Evolutionary conservation across 2,329 filamentous ascomycete genomes (phyloP), one percentile per base, ranked within the genome.

Genomic region (Cordyceps tenuipes): DNA sequence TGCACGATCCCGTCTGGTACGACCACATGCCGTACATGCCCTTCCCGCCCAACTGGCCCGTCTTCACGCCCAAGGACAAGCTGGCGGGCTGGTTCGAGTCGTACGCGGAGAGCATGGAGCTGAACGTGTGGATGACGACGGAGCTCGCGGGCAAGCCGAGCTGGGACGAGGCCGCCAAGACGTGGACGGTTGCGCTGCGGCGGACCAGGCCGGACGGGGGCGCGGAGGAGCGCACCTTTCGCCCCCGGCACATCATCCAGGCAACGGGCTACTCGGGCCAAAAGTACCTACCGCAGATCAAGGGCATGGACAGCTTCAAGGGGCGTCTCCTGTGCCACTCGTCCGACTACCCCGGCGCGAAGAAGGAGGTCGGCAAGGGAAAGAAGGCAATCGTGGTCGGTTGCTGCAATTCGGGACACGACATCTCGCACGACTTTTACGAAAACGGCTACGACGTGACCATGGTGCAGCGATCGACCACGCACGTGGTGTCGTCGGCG

Each of bases 191-290:
- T 1, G 72, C 71, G 1, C 64, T 85, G 0, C 70, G 76, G 64
- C 80, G 82, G 34, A 77, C 76, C 26, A 70, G 80, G 10, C 78
- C 63, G 68, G 66, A 82, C 76, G 72, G 79, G 69, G 61, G 78
- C 68, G 54, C 62, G 0, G 77, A 83, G 63, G 79, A 73, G 1
- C 78, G 83, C 19, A 83, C 77, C 0, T 71, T 89, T 44, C 78
- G 81, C 43, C 86, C 86, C 0, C 79, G 76, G 5, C 86, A 89
- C 63, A 70, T 90, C 34, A 78, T 90, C 49, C 84, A 87, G 66
- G 83, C 84, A 1, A 90, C 86, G 0, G 86, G 86, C 0, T 85
- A 87, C 65, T 84, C 84, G 0, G 87, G 87, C 2, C 84, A 88
- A 70, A 86, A 83, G 68, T 80, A 83, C 60, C 70, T 82, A 52